Percentiles rank a stretch among this genome's conserved stretches.
These are phyloP conservation scores for Claviceps sp. DNA, from an alignment of 2,329 filamentous ascomycete genomes.

Conservation along the genomic window DNA sequence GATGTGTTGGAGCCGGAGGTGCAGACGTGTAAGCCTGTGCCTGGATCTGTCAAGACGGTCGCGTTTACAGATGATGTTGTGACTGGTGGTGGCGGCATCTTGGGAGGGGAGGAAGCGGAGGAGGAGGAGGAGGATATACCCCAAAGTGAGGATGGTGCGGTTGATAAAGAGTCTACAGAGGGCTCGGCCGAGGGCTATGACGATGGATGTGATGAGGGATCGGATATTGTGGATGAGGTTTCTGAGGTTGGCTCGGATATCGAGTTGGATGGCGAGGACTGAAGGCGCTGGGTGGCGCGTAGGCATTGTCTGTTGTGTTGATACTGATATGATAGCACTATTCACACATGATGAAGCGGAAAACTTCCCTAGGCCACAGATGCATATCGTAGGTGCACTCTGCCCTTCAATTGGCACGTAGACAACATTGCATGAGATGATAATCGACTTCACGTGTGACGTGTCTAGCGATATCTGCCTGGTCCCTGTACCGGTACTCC, in stretches of 20 bases:
- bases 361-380: no score
- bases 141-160: not conserved
- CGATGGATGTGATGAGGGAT: conserved; percentile 5
- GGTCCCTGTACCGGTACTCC: no score
- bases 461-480: no score
- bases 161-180: conserved; percentile 11
- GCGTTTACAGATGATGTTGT: conserved; percentile 46
- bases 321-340: not conserved
- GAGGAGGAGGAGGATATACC: conserved; percentile 9
- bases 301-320: not conserved
- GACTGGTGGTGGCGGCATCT: conserved; percentile 14
- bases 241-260: conserved; percentile 4
- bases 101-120: conserved; percentile 17
- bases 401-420: no score
- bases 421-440: no score
- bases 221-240: conserved; percentile 4
- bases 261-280: conserved; percentile 4
- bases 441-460: no score
- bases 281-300: not conserved
- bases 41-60: conserved; percentile 39
- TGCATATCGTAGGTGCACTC: no score
- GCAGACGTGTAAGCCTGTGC: conserved; percentile 23
- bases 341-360: not conserved
- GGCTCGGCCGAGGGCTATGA: conserved; percentile 6
- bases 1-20: conserved; percentile 59